Percentiles rank a stretch among this genome's conserved stretches.
These are phyloP conservation scores for Lolium rigidum DNA, from an alignment of 176 grass and related monocot genomes.

Conservation along the genomic window DNA sequence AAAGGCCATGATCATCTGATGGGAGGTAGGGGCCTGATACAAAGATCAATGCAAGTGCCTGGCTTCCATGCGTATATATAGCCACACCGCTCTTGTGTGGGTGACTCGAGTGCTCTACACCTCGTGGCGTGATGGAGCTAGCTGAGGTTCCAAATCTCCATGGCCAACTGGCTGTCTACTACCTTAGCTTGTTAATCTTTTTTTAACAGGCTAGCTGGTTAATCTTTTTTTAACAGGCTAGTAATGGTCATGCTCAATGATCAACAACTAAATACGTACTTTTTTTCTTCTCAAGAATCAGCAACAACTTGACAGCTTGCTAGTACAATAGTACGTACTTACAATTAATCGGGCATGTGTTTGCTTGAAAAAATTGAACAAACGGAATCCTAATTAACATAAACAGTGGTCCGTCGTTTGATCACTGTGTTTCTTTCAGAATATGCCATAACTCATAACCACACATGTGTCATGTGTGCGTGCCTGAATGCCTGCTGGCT, in stretches of 20 bases:
- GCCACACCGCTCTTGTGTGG: not conserved
- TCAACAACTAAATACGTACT: not conserved
- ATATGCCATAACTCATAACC: not conserved
- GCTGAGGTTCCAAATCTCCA: not conserved
- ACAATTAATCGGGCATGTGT: not conserved
- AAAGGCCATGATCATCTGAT: slow-evolving; percentile 16
- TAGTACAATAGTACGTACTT: not conserved
- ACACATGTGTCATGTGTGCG: slow-evolving; percentile 9
- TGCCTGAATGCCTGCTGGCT: not conserved
- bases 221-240: not conserved
- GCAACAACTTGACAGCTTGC: not conserved
- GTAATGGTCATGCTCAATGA: not conserved
- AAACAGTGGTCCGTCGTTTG: not conserved
- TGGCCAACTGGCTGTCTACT: not conserved
- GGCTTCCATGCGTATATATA: slow-evolving; percentile 28
- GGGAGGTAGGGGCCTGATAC: not conserved
- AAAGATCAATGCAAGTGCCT: not conserved
- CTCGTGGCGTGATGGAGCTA: not conserved
- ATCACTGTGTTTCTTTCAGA: not conserved
- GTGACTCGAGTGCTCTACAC: not conserved
- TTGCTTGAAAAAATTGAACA: not conserved
- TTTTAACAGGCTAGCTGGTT: not conserved
- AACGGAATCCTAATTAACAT: not conserved
- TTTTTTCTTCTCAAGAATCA: not conserved
- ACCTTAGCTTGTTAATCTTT: not conserved